Evolutionary conservation across 768 basidiomycete species (phyloP).

Genomic region (Macrolepiota fuliginosa): DNA sequence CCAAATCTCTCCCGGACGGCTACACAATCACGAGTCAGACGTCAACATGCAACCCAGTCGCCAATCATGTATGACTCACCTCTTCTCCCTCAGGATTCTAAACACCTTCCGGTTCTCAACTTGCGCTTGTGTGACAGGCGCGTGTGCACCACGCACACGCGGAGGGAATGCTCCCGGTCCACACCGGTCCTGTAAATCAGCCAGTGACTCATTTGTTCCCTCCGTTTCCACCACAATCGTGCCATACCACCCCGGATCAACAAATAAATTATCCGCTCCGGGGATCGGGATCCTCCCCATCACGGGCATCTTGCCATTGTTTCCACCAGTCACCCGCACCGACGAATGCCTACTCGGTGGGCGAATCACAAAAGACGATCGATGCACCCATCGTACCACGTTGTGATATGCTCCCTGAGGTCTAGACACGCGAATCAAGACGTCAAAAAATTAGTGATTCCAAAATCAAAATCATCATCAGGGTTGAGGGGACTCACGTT

Average conservation of each 20-base stretch:
- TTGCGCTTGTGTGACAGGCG: conserved; percentile 38
- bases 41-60: conserved; percentile 1
- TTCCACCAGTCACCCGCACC: background rate
- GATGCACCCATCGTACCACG: conserved; percentile 83
- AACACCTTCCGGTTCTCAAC: conserved; percentile 43
- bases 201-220: conserved; percentile 82
- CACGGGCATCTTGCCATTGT: background rate
- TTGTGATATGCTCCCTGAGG: conserved; percentile 78
- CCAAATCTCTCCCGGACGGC: conserved; percentile 76
- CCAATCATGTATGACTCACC: conserved; percentile 33
- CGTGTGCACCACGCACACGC: conserved; percentile 39
- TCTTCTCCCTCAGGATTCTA: conserved; percentile 74
- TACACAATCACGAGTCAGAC: conserved; percentile 23
- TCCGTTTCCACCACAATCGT: conserved; percentile 82
- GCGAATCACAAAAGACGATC: conserved; percentile 71
- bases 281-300: conserved; percentile 50
- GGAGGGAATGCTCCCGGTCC: conserved; percentile 66
- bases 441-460: background rate
- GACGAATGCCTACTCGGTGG: conserved; percentile 31
- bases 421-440: conserved; percentile 33
- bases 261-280: conserved; percentile 47
- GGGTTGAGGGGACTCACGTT: conserved; percentile 57
- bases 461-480: background rate
- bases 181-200: conserved; percentile 74
- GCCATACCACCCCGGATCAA: conserved; percentile 84